Base-by-base conservation (phyloP, 176 grass and related monocot genomes). In the Aegilops umbellulata region DNA sequence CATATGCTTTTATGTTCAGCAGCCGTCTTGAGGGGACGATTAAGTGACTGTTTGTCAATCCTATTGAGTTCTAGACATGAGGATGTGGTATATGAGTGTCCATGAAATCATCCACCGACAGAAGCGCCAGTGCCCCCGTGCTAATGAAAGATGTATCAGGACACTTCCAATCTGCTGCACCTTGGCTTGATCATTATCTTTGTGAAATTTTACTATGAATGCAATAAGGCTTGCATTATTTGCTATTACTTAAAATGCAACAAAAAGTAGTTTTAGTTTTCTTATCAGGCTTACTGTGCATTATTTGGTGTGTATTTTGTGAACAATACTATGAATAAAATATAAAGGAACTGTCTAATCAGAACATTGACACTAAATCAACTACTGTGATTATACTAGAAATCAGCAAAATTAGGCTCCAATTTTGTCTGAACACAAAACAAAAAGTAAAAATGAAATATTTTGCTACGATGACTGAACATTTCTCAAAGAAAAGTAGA, bases 1-100 rank as follows among this genome's bases (percentile, higher is more conserved):
- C 72, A 7, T 78, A 87, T 27, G 68, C 29, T 38, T 87, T 81
- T 47, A 87, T 68, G 14, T 74, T 65, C 68, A 74, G 85, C n/a
- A 71, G 34, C n/a, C 29, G 68, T n/a, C 78, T 81, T 31, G 72
- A 81, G 60, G 85, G 78, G 57, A 31, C 61, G 3, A 87, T 87
- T 72, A 65, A 65, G 3, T 15, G 78, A 44, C 39, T 87, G 27
- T 87, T 87, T 65, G 68, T 87, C 39, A 22, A 74, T 7, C 57
- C 85, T 74, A 64, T 53, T 60, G 8, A 62, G 13, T 10, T 87
- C 10, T 81, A 87, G 55, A 51, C 26, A 80, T 15, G 27, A 12
- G 10, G 44, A 30, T 55, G 73, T 27, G 25, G 25, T 51, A 9
- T 9, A 76, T 20, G 73, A 19, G 3, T 53, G 42, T 31, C 11